phyloP scores from a whole-genome alignment of 768 basidiomycete genomes.

The Podaxis pistillaris region DNA sequence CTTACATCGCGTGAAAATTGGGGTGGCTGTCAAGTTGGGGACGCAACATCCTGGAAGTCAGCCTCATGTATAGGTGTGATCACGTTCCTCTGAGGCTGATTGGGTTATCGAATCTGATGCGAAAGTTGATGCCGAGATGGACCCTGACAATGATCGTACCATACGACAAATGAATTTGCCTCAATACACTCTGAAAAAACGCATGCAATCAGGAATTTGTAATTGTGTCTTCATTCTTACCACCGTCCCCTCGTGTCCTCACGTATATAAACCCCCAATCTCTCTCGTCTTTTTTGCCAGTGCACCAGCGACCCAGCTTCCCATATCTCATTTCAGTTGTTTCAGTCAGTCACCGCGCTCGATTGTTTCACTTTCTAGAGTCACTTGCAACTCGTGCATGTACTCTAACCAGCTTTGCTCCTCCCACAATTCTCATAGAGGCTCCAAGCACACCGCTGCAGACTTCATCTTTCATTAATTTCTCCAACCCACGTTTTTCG shows the following conservation, averaged over 20 bases:
- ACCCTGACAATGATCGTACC: slow-evolving; percentile 9
- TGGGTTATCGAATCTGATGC: slow-evolving; percentile 2
- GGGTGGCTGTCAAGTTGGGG: background rate
- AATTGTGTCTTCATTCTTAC: slow-evolving; percentile 13
- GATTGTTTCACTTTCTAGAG: slow-evolving; percentile 22
- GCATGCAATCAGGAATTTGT: slow-evolving; percentile 1
- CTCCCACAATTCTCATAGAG: slow-evolving; percentile 86
- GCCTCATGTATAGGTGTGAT: slow-evolving; percentile 5
- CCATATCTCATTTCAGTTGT: background rate
- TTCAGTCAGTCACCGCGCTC: slow-evolving; percentile 16
- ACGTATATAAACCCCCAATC: slow-evolving; percentile 18
- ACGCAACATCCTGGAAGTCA: background rate
- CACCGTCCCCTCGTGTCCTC: background rate
- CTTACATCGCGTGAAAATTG: background rate
- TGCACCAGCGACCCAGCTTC: slow-evolving; percentile 1
- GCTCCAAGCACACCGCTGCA: slow-evolving; percentile 78
- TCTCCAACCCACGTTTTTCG: slow-evolving; percentile 11
- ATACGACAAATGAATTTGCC: background rate
- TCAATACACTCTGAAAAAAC: background rate
- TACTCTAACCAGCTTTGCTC: slow-evolving; percentile 94
- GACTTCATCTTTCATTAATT: slow-evolving; percentile 55
- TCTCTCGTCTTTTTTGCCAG: slow-evolving; percentile 4
- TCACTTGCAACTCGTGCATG: slow-evolving; percentile 68
- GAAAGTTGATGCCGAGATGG: slow-evolving; percentile 7
- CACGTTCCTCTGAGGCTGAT: background rate